Base-by-base conservation (phyloP, 345 rosid species). In the Acer saccharum region DNA sequence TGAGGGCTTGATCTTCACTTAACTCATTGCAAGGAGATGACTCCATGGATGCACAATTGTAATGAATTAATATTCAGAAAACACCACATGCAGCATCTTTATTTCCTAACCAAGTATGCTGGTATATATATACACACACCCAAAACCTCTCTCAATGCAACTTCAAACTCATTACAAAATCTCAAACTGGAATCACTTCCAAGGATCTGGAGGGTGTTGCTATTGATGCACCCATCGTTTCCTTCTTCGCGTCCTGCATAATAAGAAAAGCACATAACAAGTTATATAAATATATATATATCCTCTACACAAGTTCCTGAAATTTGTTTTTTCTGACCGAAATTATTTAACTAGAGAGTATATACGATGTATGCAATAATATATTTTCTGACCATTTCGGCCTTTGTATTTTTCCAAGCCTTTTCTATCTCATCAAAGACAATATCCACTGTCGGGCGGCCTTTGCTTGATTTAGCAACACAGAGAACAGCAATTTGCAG, bases 391-490 rank as follows among this genome's bases (percentile, higher is more conserved):
- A 85, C 89, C 88, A 62, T 81, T 41, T 83, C 69, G 48, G 73
- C 69, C 57, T 10, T n/a, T 57, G 83, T 81, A 78, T 85, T 87
- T 68, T 83, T 84, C 86, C 81, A 87, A 69, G 84, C 90, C 68
- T 81, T 86, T 52, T 88, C 89, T 3, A 90, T 74, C 82, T 79
- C 90, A 21, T 90, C 83, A 17, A 78, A 85, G 69, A 90, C 85
- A 41, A 71, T 84, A 68, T 83, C 83, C 43, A 88, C 81, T 0
- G 88, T 76, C 0, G 93, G 93, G 52, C 93, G 82, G 60, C 89
- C 91, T 77, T 82, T 83, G 85, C 91, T 85, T 25, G 86, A 85
- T 81, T 78, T 80, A 7, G 90, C 83, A 25, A 84, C 90, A 46
- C 90, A 88, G 0, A 87, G 83, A 55, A 87, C 87, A 3, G 91